phyloP scores from a whole-genome alignment of 768 basidiomycete genomes.

The Dictyophora rubrovolvata region DNA sequence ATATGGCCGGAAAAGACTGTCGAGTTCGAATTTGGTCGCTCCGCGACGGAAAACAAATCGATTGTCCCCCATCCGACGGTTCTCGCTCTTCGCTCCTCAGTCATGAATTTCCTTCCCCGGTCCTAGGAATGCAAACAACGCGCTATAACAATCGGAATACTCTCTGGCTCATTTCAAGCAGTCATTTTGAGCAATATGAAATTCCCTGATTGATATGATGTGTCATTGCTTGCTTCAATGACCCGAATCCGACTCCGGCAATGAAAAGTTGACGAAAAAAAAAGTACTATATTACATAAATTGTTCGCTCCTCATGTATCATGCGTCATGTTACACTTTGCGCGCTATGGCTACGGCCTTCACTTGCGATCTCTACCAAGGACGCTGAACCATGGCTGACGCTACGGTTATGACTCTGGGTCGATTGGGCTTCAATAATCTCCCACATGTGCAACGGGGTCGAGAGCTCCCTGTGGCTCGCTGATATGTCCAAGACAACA shows the following conservation, averaged over 20 bases:
- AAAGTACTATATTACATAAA: not conserved
- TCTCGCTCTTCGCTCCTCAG: not conserved
- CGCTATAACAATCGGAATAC: not conserved
- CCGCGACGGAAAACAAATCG: conserved; percentile 30
- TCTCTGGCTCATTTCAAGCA: not conserved
- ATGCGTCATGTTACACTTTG: not conserved
- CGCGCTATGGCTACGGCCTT: not conserved
- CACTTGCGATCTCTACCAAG: not conserved
- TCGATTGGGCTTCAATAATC: not conserved
- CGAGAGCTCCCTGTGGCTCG: not conserved
- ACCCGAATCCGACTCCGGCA: not conserved
- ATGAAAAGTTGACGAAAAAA: not conserved
- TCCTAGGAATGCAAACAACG: not conserved
- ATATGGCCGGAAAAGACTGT: conserved; percentile 59
- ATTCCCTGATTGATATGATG: not conserved
- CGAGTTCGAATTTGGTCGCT: conserved; percentile 64
- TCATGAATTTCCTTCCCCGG: not conserved
- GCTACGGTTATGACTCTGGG: not conserved
- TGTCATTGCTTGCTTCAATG: not conserved
- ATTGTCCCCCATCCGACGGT: not conserved
- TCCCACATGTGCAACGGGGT: not conserved
- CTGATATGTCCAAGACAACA: not conserved
- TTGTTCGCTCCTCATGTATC: not conserved
- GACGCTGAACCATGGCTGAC: not conserved
- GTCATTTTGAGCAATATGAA: not conserved